These are phyloP conservation scores for Colletotrichum agaves DNA, from an alignment of 2,329 filamentous ascomycete species.

Conservation along the genomic window DNA sequence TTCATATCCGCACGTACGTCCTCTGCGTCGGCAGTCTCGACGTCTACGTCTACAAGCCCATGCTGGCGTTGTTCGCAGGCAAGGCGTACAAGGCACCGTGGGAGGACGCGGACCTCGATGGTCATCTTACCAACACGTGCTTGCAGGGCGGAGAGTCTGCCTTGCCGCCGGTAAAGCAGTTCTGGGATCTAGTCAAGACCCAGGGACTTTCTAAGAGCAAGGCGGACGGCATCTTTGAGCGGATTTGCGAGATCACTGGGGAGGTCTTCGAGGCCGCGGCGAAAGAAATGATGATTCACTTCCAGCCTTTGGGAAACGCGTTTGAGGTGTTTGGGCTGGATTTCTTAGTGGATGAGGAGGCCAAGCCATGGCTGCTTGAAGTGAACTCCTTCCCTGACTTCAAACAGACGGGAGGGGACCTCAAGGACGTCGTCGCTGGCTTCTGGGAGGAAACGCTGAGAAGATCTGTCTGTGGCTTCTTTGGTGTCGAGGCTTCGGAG, in stretches of 20 bases:
- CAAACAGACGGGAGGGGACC: constrained; percentile 83
- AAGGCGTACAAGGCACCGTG: constrained; percentile 76
- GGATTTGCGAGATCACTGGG: constrained; percentile 79
- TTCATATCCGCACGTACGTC: constrained; percentile 94
- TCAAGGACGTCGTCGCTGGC: constrained; percentile 77
- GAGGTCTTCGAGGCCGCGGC: constrained; percentile 90
- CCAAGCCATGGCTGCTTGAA: constrained; percentile 81
- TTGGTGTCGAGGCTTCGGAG: constrained; percentile 51
- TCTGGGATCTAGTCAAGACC: constrained; percentile 71
- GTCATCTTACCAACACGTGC: constrained; percentile 95
- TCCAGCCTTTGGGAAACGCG: constrained; percentile 86
- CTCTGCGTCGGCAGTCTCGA: constrained; percentile 81
- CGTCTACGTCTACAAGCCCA: constrained; percentile 87
- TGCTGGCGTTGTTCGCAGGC: constrained; percentile 93
- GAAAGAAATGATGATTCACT: constrained; percentile 85
- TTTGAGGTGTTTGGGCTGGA: constrained; percentile 95
- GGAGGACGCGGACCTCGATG: constrained; percentile 65
- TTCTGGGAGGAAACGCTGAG: constrained; percentile 82
- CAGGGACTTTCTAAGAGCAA: constrained; percentile 48
- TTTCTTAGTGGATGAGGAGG: constrained; percentile 79
- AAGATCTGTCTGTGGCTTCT: constrained; percentile 75
- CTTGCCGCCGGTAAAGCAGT: constrained; percentile 73
- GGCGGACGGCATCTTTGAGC: constrained; percentile 73
- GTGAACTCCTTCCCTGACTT: constrained; percentile 98
- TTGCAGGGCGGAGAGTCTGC: constrained; percentile 71